Conservation (phyloP, 441 rosid species). For the Gossypium laxum region DNA sequence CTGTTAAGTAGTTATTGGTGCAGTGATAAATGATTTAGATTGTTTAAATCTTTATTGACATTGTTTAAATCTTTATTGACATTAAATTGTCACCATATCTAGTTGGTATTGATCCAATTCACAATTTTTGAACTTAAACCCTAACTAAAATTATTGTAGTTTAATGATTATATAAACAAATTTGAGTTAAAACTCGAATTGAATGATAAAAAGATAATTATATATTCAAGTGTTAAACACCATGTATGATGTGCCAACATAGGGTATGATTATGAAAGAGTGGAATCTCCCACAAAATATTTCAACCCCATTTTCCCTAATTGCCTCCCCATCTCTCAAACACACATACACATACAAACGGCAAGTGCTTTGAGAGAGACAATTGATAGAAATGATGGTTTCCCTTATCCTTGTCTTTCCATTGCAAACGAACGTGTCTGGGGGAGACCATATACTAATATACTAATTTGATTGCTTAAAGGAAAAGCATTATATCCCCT, state of each 20-base stretch:
- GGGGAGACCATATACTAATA: neutral
- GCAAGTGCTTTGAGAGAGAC: constrained; percentile 6
- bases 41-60: neutral
- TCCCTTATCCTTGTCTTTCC: constrained; percentile 4
- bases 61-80: neutral
- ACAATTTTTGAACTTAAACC: neutral
- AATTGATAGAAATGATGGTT: constrained; percentile 3
- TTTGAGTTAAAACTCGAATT: neutral
- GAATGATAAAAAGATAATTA: neutral
- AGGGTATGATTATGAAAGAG: neutral
- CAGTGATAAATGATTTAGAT: too few species aligned
- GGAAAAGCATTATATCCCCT: constrained; percentile 9
- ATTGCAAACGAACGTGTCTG: neutral
- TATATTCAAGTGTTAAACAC: neutral
- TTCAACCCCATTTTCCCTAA: neutral
- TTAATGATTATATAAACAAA: neutral
- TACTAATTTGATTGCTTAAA: constrained; percentile 5
- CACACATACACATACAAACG: neutral
- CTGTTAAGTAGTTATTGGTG: neutral
- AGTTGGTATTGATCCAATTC: neutral
- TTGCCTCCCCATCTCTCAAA: neutral
- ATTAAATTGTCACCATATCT: neutral
- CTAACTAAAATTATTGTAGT: neutral
- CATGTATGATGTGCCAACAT: neutral
- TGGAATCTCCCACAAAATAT: neutral